Evolutionary conservation across 2,329 filamentous ascomycete species (phyloP), one percentile per base, ranked within the genome.

Genomic region (Bipolaris bicolor): DNA sequence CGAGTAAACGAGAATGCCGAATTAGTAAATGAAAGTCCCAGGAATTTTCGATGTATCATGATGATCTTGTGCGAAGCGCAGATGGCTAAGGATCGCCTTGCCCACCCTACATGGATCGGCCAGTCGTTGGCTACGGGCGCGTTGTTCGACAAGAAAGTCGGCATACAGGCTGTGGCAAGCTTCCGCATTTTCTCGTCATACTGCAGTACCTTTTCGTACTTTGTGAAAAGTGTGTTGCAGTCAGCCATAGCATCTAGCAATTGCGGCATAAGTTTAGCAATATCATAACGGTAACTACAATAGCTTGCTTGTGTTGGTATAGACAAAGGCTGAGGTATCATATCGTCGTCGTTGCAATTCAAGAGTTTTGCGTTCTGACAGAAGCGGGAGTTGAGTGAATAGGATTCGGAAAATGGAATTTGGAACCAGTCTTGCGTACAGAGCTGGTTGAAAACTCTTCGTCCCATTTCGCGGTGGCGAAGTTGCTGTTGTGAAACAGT

Each of bases 391-490:
- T 75, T 71, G 45, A 78, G 71, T 4, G 70, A 60, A 52, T 78
- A 78, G 16, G 69, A 72, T 44, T 79, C 76, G 0, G 74, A 77
- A 29, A 78, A 79, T 1, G 77, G 72, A 15, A 76, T 78, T 2
- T 68, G 69, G 51, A 78, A 79, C 77, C 76, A 79, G 57, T 79
- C 76, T 60, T 79, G 77, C 5, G 72, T 75, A 52, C 75, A 78
- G 1, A 79, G 70, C 48, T 78, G 70, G 26, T 65, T 64, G 68
- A 75, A 78, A 0, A 75, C 65, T 3, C 75, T 68, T 22, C 73
- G 68, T 18, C 74, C 76, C 16, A 67, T 68, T 50, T 78, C 76
- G 2, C 64, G 60, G 7, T 58, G 61, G 6, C 68, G 52, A 1
- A 70, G 50, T 33, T 68, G 51, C 20, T 56, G 43, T 7, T 40